These are phyloP conservation scores for Silene vulgaris DNA, from an alignment of 179 eudicot genomes.

Conservation along the genomic window DNA sequence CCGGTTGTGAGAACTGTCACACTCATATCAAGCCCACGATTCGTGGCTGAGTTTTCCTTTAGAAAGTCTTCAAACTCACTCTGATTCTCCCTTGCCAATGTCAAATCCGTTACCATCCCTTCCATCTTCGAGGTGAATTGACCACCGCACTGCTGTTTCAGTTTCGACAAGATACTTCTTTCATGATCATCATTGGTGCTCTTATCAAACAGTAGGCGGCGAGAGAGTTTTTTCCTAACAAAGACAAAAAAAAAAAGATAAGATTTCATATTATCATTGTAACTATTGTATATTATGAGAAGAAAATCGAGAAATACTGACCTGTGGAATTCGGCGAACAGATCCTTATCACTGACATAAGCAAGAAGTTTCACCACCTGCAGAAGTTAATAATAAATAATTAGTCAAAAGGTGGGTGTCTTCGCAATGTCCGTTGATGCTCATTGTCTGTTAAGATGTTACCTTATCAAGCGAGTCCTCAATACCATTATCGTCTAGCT, in stretches of 20 bases:
- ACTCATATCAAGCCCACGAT: slow-evolving; percentile 70
- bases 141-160: slow-evolving; percentile 81
- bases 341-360: slow-evolving; percentile 78
- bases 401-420: not conserved
- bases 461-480: slow-evolving; percentile 79
- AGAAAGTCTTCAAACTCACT: slow-evolving; percentile 60
- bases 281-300: too few species aligned
- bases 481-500: slow-evolving; percentile 67
- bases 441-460: not conserved
- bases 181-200: slow-evolving; percentile 83
- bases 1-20: slow-evolving; percentile 88
- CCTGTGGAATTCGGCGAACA: slow-evolving; percentile 89
- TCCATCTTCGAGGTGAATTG: slow-evolving; percentile 93
- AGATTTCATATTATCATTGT: not conserved
- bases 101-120: slow-evolving; percentile 85
- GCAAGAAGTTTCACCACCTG: slow-evolving; percentile 88
- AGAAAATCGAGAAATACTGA: slow-evolving; percentile 20
- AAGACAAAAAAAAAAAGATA: not conserved
- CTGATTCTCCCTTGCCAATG: slow-evolving; percentile 71
- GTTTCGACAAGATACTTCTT: slow-evolving; percentile 59
- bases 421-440: not conserved
- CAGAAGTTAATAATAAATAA: not conserved
- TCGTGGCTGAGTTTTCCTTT: slow-evolving; percentile 33
- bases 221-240: slow-evolving; percentile 70
- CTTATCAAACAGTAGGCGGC: slow-evolving; percentile 70